Evolutionary conservation across 2,329 filamentous ascomycete genomes (phyloP), one percentile per base, ranked within the genome.

Genomic region (Claviceps sp.): DNA sequence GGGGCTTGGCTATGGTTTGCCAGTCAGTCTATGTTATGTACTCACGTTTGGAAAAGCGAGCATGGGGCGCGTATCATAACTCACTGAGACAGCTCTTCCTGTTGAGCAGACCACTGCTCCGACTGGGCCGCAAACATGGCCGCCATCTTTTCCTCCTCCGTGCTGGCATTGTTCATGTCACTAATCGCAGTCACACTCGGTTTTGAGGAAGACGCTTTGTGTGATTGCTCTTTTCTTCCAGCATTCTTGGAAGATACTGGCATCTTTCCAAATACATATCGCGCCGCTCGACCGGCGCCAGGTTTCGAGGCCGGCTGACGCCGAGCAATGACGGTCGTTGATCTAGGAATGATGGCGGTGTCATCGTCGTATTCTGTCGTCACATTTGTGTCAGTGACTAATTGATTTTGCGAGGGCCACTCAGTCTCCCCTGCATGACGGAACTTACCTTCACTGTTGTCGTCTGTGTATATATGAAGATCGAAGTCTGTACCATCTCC

Each of bases 401-500:
- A 47, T 51, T 38, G 26, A 23, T 29, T 23, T 7, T 46, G 23
- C 26, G 26, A 45, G 8, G 50, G 17, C 20, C 39, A 20, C 14
- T 39, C n/a, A 37, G 49, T 37, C 11, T 36, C 1, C 43, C 34
- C 20, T 14, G 34, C 49, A 26, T 7, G 17, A 39, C 45, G 38
- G 13, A 38, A 68, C 80, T 75, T 76, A 93, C 88, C 87, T 79
- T 95, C 88, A 66, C 82, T 87, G 58, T 83, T 86, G 68, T 97
- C 90, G 65, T 95, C 88, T 56, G 88, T 87, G 70, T 89, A 95
- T 59, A 98, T 94, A 58, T 88, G 84, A 50, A 98, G 80, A 69
- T 98, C 91, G 67, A 97, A 96, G 67, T 98, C 93, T 58, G 87
- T 88, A 56, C 93, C 93, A 70, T 97, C 91, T 60, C 93, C 93